A percentile compares a stretch with the other conserved stretches of the same genome.
phyloP scores from a whole-genome alignment of 805 yeast genomes.

The Wickerhamomyces xylosicus region DNA sequence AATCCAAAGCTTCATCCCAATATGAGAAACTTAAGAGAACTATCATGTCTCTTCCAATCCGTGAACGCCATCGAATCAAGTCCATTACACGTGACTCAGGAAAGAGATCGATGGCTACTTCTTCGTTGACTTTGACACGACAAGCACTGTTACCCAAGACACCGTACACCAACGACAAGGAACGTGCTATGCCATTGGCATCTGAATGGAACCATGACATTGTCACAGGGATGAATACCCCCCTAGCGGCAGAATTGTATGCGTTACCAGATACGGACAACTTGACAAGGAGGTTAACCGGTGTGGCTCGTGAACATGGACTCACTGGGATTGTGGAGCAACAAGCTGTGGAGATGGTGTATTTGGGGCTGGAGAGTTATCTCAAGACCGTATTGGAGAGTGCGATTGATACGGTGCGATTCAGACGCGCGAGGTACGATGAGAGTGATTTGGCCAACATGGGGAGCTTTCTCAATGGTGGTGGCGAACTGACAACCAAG shows the following conservation, averaged over 20 bases:
- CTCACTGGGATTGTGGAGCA: constrained; percentile 69
- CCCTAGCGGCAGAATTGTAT: constrained; percentile 64
- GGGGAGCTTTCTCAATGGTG: no score
- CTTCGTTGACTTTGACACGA: constrained; percentile 58
- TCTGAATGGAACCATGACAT: constrained; percentile 91
- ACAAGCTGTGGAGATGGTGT: constrained; percentile 67
- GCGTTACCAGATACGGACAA: constrained; percentile 76
- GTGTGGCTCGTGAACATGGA: constrained; percentile 86
- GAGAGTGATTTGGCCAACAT: constrained; percentile 19
- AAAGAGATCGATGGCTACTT: constrained; percentile 62
- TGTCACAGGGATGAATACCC: constrained; percentile 73
- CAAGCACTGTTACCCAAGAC: constrained; percentile 59
- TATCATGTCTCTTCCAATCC: constrained; percentile 73
- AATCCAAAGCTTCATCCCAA: constrained; percentile 53
- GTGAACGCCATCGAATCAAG: constrained; percentile 79
- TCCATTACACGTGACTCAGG: constrained; percentile 77
- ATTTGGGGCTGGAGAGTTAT: constrained; percentile 76
- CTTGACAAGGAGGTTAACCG: constrained; percentile 58
- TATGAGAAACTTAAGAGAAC: constrained; percentile 77
- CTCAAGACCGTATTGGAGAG: constrained; percentile 64
- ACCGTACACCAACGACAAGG: constrained; percentile 32
- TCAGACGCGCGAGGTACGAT: constrained; percentile 37
- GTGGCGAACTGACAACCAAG: no score
- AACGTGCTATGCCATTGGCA: constrained; percentile 19
- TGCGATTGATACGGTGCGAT: constrained; percentile 62